phyloP scores from a whole-genome alignment of 306 rosid genomes.

The Quercus agrifolia region DNA sequence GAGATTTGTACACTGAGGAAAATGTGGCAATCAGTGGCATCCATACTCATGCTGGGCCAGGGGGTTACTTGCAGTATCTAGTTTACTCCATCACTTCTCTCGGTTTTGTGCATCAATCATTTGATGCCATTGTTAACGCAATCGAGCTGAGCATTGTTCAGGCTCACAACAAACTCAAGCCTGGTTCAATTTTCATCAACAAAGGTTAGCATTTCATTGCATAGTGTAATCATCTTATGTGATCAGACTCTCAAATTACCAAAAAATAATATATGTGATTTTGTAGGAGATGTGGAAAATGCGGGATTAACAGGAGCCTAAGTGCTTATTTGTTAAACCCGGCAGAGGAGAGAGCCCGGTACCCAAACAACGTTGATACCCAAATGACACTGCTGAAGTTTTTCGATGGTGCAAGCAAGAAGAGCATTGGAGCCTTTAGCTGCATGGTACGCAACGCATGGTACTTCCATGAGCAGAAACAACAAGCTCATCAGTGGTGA shows the following conservation, averaged over 20 bases:
- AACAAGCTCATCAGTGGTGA: conserved; percentile 85
- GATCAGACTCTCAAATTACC: too few relatives aligned
- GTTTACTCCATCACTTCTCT: conserved; percentile 65
- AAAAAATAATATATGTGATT: neutral
- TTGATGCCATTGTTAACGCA: conserved; percentile 65
- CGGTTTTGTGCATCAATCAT: conserved; percentile 78
- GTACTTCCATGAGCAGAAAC: conserved; percentile 83
- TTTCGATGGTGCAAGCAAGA: conserved; percentile 45
- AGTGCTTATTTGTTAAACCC: conserved; percentile 78
- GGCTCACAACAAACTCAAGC: conserved; percentile 68
- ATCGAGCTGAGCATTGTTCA: conserved; percentile 63
- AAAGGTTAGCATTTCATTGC: conserved; percentile 29
- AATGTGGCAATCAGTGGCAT: conserved; percentile 84
- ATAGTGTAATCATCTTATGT: neutral
- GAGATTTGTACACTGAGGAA: conserved; percentile 62
- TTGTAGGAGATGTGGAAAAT: conserved; percentile 55
- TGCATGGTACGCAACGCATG: conserved; percentile 70
- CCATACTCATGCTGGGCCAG: conserved; percentile 91
- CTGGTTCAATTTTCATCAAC: conserved; percentile 59
- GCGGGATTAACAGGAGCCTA: conserved; percentile 84
- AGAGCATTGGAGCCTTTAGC: conserved; percentile 60
- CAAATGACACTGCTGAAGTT: conserved; percentile 70
- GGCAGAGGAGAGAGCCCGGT: conserved; percentile 59
- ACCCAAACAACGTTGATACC: conserved; percentile 53
- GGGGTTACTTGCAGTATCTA: conserved; percentile 75